Evolutionary conservation across 805 yeast genomes (phyloP), one percentile per base, ranked within the genome.

Genomic region (Metschnikowia peoriensis): DNA sequence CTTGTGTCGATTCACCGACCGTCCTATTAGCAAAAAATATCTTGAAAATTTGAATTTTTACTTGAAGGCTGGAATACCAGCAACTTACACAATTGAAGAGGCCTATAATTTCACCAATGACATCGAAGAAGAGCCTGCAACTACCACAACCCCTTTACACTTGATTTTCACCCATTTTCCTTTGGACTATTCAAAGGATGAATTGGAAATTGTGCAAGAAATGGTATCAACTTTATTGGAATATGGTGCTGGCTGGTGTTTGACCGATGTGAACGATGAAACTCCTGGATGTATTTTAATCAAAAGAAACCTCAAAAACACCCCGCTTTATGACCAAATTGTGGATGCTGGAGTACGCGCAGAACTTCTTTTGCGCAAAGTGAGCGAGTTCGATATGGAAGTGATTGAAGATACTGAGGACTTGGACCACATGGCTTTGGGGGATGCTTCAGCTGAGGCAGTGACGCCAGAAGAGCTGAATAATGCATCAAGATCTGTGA

Each of bases 201-300:
- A 76, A 50, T 57, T 65, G 0, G 46, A 44, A 2, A 73, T 81
- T 1, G 77, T 85, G 0, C 52, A 70, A 34, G 66, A 70, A 11
- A 77, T 92, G 83, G 83, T 89, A 53, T 81, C 82, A 29, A 77
- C 75, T 17, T 68, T 92, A 53, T 85, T 92, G 58, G 83, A 88
- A 63, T 86, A 83, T 65, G 97, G 97, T 29, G 97, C 96, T 0
- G 96, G 96, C 9, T 92, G 97, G 97, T 85, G 87, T 67, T 76
- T 88, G 60, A 73, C 84, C 2, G 96, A 91, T 66, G 79, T 75
- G 53, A 80, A 85, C 49, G 77, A 82, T 58, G 84, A 85, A 55
- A 89, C 97, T 0, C 90, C 97, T 0, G 98, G 96, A 1, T 92
- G 96, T 67, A 78, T 91, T 7, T 74, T 92, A 27, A 68, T 78